Percentiles rank a stretch among this genome's conserved stretches.
These are phyloP conservation scores for Phycomyces nitens DNA, from an alignment of 192 early-diverging fungal genomes.

Conservation along the genomic window DNA sequence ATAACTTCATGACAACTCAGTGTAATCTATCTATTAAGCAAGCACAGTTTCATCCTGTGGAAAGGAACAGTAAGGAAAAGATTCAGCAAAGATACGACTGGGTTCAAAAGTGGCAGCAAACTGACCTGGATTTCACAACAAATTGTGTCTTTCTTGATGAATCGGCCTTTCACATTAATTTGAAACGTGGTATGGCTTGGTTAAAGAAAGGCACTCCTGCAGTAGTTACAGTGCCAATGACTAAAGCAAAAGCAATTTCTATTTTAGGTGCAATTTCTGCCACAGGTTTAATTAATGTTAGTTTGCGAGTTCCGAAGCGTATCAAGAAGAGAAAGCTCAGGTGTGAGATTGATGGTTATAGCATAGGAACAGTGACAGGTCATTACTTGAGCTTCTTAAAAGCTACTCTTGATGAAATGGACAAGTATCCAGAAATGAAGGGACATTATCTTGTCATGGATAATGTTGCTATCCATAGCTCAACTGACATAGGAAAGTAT, in stretches of 20 bases:
- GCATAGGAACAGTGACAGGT: no score
- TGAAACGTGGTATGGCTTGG: slow-evolving; percentile 19
- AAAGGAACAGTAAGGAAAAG: slow-evolving; percentile 20
- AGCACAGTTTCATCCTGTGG: slow-evolving; percentile 17
- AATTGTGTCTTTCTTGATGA: slow-evolving; percentile 21
- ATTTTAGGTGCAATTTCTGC: no score
- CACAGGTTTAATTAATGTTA: no score
- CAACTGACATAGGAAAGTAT: slow-evolving; percentile 21
- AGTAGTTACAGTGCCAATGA: no score
- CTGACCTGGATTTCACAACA: slow-evolving; percentile 15
- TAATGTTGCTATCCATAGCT: slow-evolving; percentile 26
- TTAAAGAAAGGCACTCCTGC: slow-evolving; percentile 21
- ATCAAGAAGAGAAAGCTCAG: no score
- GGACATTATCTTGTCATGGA: slow-evolving; percentile 24
- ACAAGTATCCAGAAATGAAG: slow-evolving; percentile 25
- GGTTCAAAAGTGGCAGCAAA: slow-evolving; percentile 21
- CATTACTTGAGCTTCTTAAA: slow-evolving; percentile 1
- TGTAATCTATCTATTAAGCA: slow-evolving; percentile 20
- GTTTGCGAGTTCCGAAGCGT: no score
- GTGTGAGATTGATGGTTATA: no score
- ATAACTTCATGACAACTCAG: slow-evolving; percentile 17
- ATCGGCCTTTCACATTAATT: slow-evolving; percentile 15
- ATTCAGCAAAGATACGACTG: slow-evolving; percentile 20
- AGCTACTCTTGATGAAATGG: slow-evolving; percentile 23
- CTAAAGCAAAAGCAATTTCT: no score